Base-by-base conservation (phyloP, 2,329 filamentous ascomycete species). In the Pyricularia pennisetigena region DNA sequence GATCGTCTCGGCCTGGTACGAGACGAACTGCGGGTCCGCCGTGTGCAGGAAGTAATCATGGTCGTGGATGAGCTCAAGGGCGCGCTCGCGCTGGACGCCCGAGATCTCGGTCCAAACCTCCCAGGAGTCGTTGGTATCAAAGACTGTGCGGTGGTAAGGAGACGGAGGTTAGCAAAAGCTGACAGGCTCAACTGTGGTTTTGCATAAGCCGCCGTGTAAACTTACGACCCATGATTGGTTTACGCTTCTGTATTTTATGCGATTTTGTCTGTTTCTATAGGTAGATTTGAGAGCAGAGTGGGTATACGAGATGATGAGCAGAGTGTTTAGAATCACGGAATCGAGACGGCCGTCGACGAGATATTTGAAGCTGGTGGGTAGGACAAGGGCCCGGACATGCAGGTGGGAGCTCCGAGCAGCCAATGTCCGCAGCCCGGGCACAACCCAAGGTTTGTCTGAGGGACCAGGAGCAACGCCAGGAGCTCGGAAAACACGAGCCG, bases 61-160 rank as follows among this genome's bases (percentile, higher is more conserved):
- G 54, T 67, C 49, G 54, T 67, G 65, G 28, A 67, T 10, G 26
- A 67, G 49, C 41, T 67, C 41, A 16, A 67, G 28, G 41, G 65
- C 65, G 26, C 28, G 35, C 24, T 59, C 12, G 20, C 35, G 65
- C 32, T 23, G 28, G 49, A 67, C 65, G 10, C 65, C 65, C 65
- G 29, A 32, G 28, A 67, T 62, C 26, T 59, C 49, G 4, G 49
- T 59, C 26, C n/a, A 59, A 29, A 62, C 54, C n/a, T 67, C 35
- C 28, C 57, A 67, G 54, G 28, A 30, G 28, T 59, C 65, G 49
- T 8, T 67, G 30, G 65, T 67, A 16, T 57, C 24, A 57, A 67
- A 61, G n/a, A 67, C 65, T 67, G 26, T 20, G 29, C 65, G 61
- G 26, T 20, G 29, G 20, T 30, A 5, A n/a, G 10, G 14, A 35